These are phyloP conservation scores for Calonectria hongkongensis DNA, from an alignment of 2,329 filamentous ascomycete species.

Conservation along the genomic window DNA sequence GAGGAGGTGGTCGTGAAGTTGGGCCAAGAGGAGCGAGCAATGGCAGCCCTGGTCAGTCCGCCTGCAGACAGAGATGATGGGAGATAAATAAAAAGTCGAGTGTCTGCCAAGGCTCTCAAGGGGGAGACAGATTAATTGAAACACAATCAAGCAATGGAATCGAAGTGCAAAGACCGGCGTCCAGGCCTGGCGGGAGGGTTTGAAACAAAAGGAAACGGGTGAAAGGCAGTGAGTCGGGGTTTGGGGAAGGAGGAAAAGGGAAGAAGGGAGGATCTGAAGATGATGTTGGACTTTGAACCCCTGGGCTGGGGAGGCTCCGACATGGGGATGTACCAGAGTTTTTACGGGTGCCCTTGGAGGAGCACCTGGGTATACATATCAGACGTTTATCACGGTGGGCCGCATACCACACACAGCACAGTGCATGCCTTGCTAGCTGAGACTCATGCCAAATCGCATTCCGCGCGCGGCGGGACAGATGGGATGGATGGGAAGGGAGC, in stretches of 20 bases:
- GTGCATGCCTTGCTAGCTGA: slow-evolving; percentile 22
- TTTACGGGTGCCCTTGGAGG: slow-evolving; percentile 14
- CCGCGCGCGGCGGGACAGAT: slow-evolving; percentile 15
- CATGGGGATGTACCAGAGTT: slow-evolving; percentile 24
- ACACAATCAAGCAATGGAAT: slow-evolving; percentile 16
- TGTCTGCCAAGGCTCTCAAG: slow-evolving; percentile 19
- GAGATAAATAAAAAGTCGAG: slow-evolving; percentile 8
- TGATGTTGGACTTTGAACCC: slow-evolving; percentile 18
- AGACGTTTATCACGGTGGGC: slow-evolving; percentile 14
- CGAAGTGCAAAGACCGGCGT: slow-evolving; percentile 19
- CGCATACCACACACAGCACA: slow-evolving; percentile 13
- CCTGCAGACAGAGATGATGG: slow-evolving; percentile 32
- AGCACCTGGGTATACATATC: slow-evolving; percentile 29
- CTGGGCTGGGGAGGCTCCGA: slow-evolving; percentile 12
- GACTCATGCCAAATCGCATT: slow-evolving; percentile 30
- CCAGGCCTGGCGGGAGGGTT: slow-evolving; percentile 15
- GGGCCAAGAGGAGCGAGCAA: slow-evolving; percentile 7
- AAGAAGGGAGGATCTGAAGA: slow-evolving; percentile 5
- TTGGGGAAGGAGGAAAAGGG: slow-evolving; percentile 1
- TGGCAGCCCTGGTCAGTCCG: slow-evolving; percentile 25
- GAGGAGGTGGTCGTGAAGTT: background rate
- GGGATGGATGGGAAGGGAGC: slow-evolving; percentile 7
- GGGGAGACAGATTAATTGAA: slow-evolving; percentile 22
- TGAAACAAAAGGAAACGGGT: slow-evolving; percentile 27
- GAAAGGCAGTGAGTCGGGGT: background rate